Base-by-base conservation (phyloP, 192 early-diverging fungal genomes). In the Gaertneriomyces sp. region DNA sequence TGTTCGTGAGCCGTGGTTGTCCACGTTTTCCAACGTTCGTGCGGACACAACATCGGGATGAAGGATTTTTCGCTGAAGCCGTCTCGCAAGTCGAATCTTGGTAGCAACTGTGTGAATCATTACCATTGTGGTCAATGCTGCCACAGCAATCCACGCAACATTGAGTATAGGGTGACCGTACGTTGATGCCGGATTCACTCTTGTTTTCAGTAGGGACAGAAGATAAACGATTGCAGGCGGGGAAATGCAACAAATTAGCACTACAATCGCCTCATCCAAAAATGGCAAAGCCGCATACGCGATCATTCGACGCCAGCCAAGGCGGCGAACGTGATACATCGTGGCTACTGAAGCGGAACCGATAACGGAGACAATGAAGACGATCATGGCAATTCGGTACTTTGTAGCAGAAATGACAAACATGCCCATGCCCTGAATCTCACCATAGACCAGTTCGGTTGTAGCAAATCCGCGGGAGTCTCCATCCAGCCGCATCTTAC, bases 131-230 rank as follows among this genome's bases (percentile, higher is more conserved):
- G 20, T 53, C 16, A 74, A 52, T 17, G 64, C 53, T 33, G 71
- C 58, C n/a, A 40, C 11, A 9, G 45, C 16, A 40, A 78, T 70
- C 64, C 74, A 82, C 7, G 54, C 46, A 1, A 76, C 20, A 40
- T 73, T 75, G 10, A 61, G n/a, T n/a, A 46, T 17, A 7, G 77
- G 77, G 11, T 56, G 42, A 4, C 72, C 81, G 61, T 79, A 82
- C 16, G 73, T 72, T 10, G 66, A 63, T 10, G 70, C 77, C 8
- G 46, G 67, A 62, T 80, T 82, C 7, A 74, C 5, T 42, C 11
- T 61, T 9, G 60, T 43, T 53, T 75, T 74, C 17, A 76, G 17
- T 1, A 8, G 42, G 2, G 67, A 70, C 6, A 78, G 47, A 17
- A 63, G 14, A 7, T 66, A 14, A 33, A 63, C 61, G 5, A 65